These are phyloP conservation scores for Diplodia intermedia DNA, from an alignment of 2,329 filamentous ascomycete species.

Conservation along the genomic window DNA sequence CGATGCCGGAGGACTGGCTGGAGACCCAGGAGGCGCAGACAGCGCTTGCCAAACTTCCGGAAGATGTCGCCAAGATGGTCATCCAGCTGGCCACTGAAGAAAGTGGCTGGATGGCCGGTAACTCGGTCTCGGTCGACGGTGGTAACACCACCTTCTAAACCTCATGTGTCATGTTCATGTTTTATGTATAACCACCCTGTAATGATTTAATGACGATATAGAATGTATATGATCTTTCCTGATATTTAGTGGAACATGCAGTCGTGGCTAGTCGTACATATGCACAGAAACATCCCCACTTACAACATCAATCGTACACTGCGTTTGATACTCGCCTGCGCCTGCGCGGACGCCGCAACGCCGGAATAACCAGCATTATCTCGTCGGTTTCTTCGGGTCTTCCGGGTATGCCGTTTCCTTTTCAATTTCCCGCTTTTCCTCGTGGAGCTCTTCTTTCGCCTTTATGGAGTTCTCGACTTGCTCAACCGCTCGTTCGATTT, in stretches of 20 bases:
- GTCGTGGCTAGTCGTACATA: constrained; percentile 26
- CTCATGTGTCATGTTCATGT: constrained; percentile 35
- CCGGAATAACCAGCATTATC: background rate
- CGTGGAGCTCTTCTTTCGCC: constrained; percentile 44
- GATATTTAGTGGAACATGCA: constrained; percentile 12
- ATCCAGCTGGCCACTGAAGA: constrained; percentile 57
- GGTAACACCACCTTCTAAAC: constrained; percentile 42
- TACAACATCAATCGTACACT: constrained; percentile 29
- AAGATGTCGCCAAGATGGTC: constrained; percentile 49
- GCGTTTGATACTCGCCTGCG: constrained; percentile 16
- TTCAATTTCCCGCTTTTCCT: constrained; percentile 49
- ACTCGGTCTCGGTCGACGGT: constrained; percentile 51
- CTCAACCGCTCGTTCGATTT: constrained; percentile 60
- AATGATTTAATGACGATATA: constrained; percentile 29
- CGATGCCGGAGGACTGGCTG: constrained; percentile 39
- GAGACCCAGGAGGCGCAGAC: constrained; percentile 22
- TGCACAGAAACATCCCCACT: constrained; percentile 16
- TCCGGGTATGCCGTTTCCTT: constrained; percentile 39
- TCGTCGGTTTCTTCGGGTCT: constrained; percentile 11
- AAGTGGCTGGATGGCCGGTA: constrained; percentile 52
- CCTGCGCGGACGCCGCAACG: constrained; percentile 12
- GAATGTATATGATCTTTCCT: constrained; percentile 25
- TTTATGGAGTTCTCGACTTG: constrained; percentile 57
- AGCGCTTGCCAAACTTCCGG: constrained; percentile 32
- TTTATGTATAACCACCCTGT: constrained; percentile 26